Percentiles rank a stretch among this genome's conserved stretches.
phyloP scores from a whole-genome alignment of 2,329 filamentous ascomycete species.

The Dactylellina leptospora region DNA sequence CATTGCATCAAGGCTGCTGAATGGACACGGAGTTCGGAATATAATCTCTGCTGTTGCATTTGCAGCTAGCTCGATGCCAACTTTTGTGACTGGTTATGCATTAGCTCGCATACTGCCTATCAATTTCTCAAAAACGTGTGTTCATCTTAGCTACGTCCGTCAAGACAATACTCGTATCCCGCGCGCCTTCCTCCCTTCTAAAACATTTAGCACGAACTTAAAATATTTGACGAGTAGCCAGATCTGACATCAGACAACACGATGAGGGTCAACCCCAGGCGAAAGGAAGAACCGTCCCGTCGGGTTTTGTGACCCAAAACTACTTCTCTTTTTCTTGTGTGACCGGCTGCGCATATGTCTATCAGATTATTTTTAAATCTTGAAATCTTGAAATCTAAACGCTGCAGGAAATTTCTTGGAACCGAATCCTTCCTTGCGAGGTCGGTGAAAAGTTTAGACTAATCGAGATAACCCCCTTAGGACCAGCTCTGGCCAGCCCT shows the following conservation, averaged over 20 bases:
- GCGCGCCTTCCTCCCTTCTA: conserved; percentile 1
- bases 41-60: conserved; percentile 36
- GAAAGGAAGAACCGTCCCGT: conserved; percentile 25
- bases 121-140: conserved; percentile 39
- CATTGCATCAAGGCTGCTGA: conserved; percentile 44
- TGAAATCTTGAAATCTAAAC: conserved; percentile 17
- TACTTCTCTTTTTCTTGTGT: conserved; percentile 23
- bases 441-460: conserved; percentile 22
- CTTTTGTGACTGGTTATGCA: conserved; percentile 38
- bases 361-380: conserved; percentile 50
- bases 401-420: conserved; percentile 4
- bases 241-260: conserved; percentile 27
- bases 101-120: conserved; percentile 38
- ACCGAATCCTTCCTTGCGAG: conserved; percentile 15
- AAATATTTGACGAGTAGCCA: conserved; percentile 16
- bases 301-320: conserved; percentile 49
- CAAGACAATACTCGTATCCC: conserved; percentile 12
- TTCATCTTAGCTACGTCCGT: conserved; percentile 6
- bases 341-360: conserved; percentile 46
- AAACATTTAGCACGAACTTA: conserved; percentile 16
- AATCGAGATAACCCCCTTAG: conserved; percentile 6
- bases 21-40: conserved; percentile 43
- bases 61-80: conserved; percentile 33
- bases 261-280: conserved; percentile 18
- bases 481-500: neutral